Evolutionary conservation across 2,329 filamentous ascomycete species (phyloP).

Genomic region (Hymenoscyphus albidus): DNA sequence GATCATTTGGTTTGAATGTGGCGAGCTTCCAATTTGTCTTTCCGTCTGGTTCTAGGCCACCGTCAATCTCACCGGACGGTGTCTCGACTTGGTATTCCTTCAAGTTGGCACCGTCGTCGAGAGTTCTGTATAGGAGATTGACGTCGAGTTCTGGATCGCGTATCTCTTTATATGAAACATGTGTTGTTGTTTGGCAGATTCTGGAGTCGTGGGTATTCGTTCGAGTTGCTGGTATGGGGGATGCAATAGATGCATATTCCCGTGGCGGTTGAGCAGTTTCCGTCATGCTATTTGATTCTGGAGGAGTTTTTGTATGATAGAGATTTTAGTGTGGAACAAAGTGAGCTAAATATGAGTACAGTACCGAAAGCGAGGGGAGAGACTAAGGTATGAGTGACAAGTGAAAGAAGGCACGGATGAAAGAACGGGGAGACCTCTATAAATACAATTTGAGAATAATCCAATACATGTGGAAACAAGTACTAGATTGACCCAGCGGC

Average conservation of each 20-base stretch:
- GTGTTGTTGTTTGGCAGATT: conserved; percentile 18
- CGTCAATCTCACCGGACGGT: conserved; percentile 52
- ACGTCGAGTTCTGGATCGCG: conserved; percentile 39
- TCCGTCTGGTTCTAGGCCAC: conserved; percentile 26
- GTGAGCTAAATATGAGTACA: neutral
- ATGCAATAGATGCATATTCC: conserved; percentile 9
- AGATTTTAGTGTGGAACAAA: neutral
- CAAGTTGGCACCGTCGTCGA: conserved; percentile 57
- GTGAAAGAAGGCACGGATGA: neutral
- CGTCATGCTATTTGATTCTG: conserved; percentile 5
- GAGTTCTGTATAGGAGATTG: conserved; percentile 62
- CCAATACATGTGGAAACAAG: neutral
- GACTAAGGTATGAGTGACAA: neutral
- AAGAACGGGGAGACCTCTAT: neutral
- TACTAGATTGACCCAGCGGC: neutral
- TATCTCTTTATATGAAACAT: conserved; percentile 27
- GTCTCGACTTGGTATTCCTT: conserved; percentile 65
- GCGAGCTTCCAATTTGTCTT: conserved; percentile 53
- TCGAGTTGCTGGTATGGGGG: conserved; percentile 7
- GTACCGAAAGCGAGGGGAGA: neutral
- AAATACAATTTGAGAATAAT: neutral
- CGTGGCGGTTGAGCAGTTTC: conserved; percentile 5
- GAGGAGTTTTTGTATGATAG: neutral
- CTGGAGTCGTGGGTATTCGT: conserved; percentile 17
- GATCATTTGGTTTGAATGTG: conserved; percentile 67